Conservation (phyloP, 1,284 basidiomycete species). For the Rhodotorula sp. region DNA sequence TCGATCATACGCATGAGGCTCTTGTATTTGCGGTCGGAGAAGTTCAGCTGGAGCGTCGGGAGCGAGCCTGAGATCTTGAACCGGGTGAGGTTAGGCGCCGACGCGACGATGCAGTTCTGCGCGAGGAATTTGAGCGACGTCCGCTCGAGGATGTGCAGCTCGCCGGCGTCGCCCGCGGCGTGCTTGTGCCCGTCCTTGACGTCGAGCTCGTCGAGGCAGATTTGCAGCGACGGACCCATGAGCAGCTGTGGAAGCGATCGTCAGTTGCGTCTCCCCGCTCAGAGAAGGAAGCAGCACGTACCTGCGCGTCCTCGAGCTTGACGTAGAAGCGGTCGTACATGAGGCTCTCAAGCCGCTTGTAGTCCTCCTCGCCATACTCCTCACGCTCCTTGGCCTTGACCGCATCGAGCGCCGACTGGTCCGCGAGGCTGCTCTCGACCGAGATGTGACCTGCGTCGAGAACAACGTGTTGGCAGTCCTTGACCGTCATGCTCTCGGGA, state of each 20-base stretch:
- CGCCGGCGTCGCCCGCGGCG: constrained; percentile 53
- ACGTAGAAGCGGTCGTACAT: constrained; percentile 96
- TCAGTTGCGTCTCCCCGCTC: background rate
- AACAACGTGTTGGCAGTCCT: constrained; percentile 81
- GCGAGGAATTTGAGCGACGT: constrained; percentile 89
- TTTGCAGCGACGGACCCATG: constrained; percentile 79
- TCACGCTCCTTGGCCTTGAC: constrained; percentile 83
- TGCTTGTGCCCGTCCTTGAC: constrained; percentile 48
- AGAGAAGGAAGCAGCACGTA: constrained; percentile 48
- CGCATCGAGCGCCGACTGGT: constrained; percentile 76
- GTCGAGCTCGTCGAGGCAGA: constrained; percentile 74
- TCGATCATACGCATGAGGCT: constrained; percentile 91
- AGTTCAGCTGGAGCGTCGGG: constrained; percentile 83
- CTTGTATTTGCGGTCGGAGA: constrained; percentile 93
- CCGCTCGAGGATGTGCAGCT: constrained; percentile 86
- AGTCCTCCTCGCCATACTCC: constrained; percentile 87
- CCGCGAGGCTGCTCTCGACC: constrained; percentile 84
- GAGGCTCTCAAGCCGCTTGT: constrained; percentile 80
- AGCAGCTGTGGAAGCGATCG: constrained; percentile 66
- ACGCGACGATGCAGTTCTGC: constrained; percentile 91
- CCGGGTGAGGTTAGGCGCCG: constrained; percentile 77
- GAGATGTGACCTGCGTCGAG: constrained; percentile 97
- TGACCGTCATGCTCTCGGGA: constrained; percentile 77
- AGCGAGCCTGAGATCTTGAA: constrained; percentile 92
- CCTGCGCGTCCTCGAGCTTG: constrained; percentile 86